Base-by-base conservation (phyloP, 1,284 basidiomycete species). In the Crepidotus sp. region DNA sequence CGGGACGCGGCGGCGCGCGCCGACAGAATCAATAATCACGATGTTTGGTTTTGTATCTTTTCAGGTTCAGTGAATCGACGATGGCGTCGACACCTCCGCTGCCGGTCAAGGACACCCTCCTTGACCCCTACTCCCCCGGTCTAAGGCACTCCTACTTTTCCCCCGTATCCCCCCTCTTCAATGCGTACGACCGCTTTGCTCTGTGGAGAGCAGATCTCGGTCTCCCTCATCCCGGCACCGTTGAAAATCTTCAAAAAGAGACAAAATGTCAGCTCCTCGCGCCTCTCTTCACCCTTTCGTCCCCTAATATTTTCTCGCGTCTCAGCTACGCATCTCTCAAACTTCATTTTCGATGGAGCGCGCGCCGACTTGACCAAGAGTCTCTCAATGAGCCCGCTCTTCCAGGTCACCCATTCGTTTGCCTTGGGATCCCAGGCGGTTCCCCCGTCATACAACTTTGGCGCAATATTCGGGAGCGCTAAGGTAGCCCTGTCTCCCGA, bases 331-430 rank as follows among this genome's bases (percentile, higher is more conserved):
- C 91, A 92, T 62, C 68, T 97, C 50, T 86, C 83, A 50, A 97
- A 97, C 73, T 95, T 86, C 68, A 81, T 94, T 61, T 98, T 98
- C 64, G 96, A 99, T 71, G 96, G 96, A 53, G 95, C 77, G 32
- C 77, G 94, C 57, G 96, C 96, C 39, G 96, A 99, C 70, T 73
- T 98, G 56, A 87, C 91, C 49, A 99, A 98, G 71, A 85, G 80
- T 54, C 73, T 98, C 55, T 96, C 91, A 45, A 77, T 88, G 63
- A 92, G 83, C 66, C 96, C 96, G 24, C 83, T 90, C 45, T 99
- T 98, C 80, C 94, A 98, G 72, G 87, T 98, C 59, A 94, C 93
- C 48, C 96, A 99, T 65, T 90, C 92, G 31, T 98, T 99, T 68
- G 74, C 83, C 45, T 68, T 94, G 50, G 91, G 88, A 24, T 86